phyloP scores from a whole-genome alignment of 805 yeast genomes.

The Kodamaea restingae region DNA sequence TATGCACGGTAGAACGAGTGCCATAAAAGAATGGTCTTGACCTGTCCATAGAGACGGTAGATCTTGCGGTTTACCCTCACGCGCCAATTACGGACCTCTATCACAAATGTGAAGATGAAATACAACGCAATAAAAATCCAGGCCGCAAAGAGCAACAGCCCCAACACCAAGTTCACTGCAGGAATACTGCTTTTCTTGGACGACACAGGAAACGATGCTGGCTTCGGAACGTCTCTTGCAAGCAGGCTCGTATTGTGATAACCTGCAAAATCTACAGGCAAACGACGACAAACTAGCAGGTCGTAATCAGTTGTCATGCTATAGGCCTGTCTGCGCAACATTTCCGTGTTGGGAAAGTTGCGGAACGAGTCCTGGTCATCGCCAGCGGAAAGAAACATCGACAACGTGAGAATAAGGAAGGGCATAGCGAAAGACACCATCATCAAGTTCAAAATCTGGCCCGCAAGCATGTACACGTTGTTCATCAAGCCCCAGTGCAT shows the following conservation, averaged over 20 bases:
- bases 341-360: constrained; percentile 12
- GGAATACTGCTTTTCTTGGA: not conserved
- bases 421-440: constrained; percentile 40
- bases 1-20: constrained; percentile 41
- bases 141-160: constrained; percentile 24
- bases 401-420: constrained; percentile 38
- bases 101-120: constrained; percentile 27
- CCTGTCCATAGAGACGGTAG: constrained; percentile 43
- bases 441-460: constrained; percentile 29
- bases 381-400: constrained; percentile 25
- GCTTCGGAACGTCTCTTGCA: too few species aligned
- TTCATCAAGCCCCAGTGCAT: constrained; percentile 15
- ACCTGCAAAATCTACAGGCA: too few species aligned
- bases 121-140: constrained; percentile 21
- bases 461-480: constrained; percentile 25
- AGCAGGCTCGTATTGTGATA: too few species aligned
- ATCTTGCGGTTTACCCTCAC: constrained; percentile 18
- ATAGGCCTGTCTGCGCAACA: constrained; percentile 22
- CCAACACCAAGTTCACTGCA: constrained; percentile 23
- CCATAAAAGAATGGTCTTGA: constrained; percentile 46
- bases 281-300: constrained; percentile 14
- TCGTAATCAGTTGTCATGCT: constrained; percentile 23
- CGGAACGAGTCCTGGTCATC: constrained; percentile 12
- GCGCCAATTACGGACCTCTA: constrained; percentile 17
- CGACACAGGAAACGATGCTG: too few species aligned